These are phyloP conservation scores for Cylindrotheca closterium DNA, from an alignment of 108 stramenopile genomes.

Conservation along the genomic window DNA sequence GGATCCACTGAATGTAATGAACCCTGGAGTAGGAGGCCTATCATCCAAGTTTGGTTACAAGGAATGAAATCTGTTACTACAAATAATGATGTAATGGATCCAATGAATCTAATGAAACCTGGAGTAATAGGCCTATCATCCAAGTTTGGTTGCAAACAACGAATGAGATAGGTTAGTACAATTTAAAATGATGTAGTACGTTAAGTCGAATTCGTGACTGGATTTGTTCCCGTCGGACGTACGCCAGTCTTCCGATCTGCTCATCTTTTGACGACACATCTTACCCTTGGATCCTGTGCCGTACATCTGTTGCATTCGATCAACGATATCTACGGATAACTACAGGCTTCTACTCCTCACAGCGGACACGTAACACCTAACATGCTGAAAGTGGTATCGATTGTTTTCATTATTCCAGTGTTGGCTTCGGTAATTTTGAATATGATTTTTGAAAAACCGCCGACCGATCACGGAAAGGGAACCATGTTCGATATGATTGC, in stretches of 20 bases:
- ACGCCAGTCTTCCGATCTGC: no score
- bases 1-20: conserved; percentile 86
- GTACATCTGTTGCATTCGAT: no score
- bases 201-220: no score
- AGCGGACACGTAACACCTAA: neutral
- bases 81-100: no score
- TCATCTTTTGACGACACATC: no score
- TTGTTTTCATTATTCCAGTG: neutral
- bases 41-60: conserved; percentile 31
- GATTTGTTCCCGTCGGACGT: no score
- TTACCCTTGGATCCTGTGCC: no score
- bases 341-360: no score
- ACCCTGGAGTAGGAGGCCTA: conserved; percentile 81
- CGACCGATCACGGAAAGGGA: conserved; percentile 30
- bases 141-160: conserved; percentile 15
- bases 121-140: conserved; percentile 71
- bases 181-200: no score
- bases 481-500: conserved; percentile 92
- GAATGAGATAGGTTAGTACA: no score
- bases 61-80: neutral
- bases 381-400: neutral
- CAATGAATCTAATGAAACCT: conserved; percentile 84
- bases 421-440: neutral
- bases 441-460: conserved; percentile 4
- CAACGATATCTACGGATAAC: no score